A percentile compares a stretch with the other conserved stretches of the same genome.
These are phyloP conservation scores for Moesziomyces sp. DNA, from an alignment of 1,284 basidiomycete species.

Conservation along the genomic window DNA sequence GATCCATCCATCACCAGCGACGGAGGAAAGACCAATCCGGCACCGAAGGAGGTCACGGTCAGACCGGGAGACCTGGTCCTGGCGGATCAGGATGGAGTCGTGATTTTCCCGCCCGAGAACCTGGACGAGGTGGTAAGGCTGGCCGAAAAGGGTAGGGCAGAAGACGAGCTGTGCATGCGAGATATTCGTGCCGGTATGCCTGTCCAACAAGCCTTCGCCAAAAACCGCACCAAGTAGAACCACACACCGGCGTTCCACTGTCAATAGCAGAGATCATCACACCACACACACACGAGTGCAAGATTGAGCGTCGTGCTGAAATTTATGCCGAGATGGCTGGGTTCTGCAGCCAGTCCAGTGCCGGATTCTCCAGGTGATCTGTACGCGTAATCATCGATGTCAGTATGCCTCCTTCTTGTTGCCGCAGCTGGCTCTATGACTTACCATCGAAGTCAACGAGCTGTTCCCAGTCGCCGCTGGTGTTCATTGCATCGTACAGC, in stretches of 20 bases:
- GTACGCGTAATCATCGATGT: not conserved
- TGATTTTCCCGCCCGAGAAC: constrained; percentile 77
- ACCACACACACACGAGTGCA: not conserved
- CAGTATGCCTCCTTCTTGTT: not conserved
- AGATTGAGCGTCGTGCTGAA: not conserved
- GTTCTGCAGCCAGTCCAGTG: constrained; percentile 43
- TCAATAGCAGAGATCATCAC: not conserved
- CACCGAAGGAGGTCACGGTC: constrained; percentile 70
- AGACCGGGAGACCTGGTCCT: constrained; percentile 84
- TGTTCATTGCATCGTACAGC: constrained; percentile 23
- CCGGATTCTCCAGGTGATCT: constrained; percentile 48
- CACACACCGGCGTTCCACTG: not conserved
- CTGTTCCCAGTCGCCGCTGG: constrained; percentile 23
- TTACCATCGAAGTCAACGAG: constrained; percentile 40
- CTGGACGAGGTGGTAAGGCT: constrained; percentile 75
- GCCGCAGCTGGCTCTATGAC: too few relatives aligned
- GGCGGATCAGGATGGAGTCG: constrained; percentile 89
- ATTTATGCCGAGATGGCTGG: constrained; percentile 26
- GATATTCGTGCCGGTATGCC: constrained; percentile 82
- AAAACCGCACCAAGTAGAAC: constrained; percentile 75
- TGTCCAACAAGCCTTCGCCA: constrained; percentile 80
- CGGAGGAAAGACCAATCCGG: not conserved
- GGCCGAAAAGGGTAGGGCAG: constrained; percentile 74
- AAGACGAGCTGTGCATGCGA: constrained; percentile 80
- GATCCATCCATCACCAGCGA: constrained; percentile 39